Percentiles rank a stretch among this genome's conserved stretches.
phyloP scores from a whole-genome alignment of 345 rosid genomes.

The Boechera stricta region DNA sequence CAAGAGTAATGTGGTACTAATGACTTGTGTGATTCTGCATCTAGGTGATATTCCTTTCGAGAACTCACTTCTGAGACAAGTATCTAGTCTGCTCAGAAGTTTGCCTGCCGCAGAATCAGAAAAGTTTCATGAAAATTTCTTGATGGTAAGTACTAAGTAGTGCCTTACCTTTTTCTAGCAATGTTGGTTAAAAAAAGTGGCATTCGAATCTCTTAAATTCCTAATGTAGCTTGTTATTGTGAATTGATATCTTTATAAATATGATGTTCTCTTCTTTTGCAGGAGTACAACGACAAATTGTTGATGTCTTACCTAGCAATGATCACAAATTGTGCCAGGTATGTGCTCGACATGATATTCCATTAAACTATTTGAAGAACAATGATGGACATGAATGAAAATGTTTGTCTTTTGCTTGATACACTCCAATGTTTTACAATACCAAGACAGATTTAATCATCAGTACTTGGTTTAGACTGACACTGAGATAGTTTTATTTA shows the following conservation, averaged over 20 bases:
- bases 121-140: conserved; percentile 85
- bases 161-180: not conserved
- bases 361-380: not conserved
- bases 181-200: not conserved
- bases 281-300: conserved; percentile 95
- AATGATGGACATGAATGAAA: not conserved
- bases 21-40: conserved; percentile 35
- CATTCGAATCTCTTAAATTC: not conserved
- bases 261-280: conserved; percentile 30
- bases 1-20: not conserved
- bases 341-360: conserved; percentile 25
- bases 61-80: conserved; percentile 87
- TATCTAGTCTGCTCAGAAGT: conserved; percentile 88
- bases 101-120: conserved; percentile 94
- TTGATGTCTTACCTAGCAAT: conserved; percentile 88
- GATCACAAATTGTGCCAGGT: conserved; percentile 96
- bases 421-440: not conserved
- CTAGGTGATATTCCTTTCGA: conserved; percentile 93
- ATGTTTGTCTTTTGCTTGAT: conserved; percentile 3
- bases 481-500: not conserved
- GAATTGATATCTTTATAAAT: not conserved
- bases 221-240: not conserved
- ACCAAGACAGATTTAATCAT: conserved; percentile 5
- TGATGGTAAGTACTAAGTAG: conserved; percentile 75
- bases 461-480: conserved; percentile 14